Conservation (phyloP, 148 eudicot species). For the Rhododendron simsii region DNA sequence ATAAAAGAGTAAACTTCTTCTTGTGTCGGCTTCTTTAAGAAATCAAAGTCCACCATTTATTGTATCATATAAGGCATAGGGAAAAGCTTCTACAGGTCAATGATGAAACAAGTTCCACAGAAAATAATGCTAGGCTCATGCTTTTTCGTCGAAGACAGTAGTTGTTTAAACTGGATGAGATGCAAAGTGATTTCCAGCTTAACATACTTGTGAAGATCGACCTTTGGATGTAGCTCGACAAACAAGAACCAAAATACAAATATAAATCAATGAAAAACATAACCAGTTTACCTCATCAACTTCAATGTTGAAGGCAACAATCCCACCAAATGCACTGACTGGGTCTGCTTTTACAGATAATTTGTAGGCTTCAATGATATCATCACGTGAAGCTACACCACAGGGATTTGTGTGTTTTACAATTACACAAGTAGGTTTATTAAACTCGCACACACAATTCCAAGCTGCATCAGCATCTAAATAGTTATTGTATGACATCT, state of each 20-base stretch:
- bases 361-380: constrained; percentile 86
- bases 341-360: constrained; percentile 95
- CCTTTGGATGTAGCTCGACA: neutral
- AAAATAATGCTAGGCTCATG: neutral
- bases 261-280: neutral
- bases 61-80: neutral
- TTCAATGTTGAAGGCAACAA: constrained; percentile 93
- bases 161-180: neutral
- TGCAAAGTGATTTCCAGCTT: neutral
- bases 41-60: too few relatives aligned
- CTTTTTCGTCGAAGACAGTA: neutral
- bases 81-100: neutral
- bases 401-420: constrained; percentile 99
- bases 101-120: neutral
- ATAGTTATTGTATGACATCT: constrained; percentile 97
- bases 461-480: constrained; percentile 99
- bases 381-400: constrained; percentile 90
- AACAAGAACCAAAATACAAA: neutral
- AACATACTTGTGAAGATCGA: neutral
- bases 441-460: constrained; percentile 95
- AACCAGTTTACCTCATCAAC: constrained; percentile 67
- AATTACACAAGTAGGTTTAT: constrained; percentile 84
- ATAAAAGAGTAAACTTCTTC: too few relatives aligned
- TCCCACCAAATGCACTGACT: constrained; percentile 98
- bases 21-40: too few relatives aligned